Base-by-base conservation (phyloP, 2,329 filamentous ascomycete species). In the Albophoma yamanashiensis region DNA sequence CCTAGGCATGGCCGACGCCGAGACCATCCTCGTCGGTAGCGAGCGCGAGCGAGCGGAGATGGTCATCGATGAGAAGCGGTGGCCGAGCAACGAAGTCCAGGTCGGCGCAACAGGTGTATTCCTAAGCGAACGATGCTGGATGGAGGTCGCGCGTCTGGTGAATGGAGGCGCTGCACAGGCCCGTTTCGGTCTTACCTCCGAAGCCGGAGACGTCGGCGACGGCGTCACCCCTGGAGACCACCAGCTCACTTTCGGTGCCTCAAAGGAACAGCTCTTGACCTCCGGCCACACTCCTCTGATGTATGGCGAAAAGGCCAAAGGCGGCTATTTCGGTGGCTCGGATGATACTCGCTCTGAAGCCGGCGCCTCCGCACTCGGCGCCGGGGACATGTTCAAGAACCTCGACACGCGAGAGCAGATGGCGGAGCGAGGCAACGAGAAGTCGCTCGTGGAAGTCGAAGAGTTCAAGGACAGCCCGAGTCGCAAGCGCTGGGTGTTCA, bases 311-410 rank as follows among this genome's bases (percentile, higher is more conserved):
- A 91, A 92, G 71, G 82, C 82, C 61, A 83, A 87, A 62, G 87
- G 82, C 2, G 89, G 87, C 27, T 97, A 96, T 71, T 97, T 97
- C n/a, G 50, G 88, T 58, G 89, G 88, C 58, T 79, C 75, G 61
- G 92, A 96, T 61, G 94, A 99, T 70, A 80, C 87, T 9, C 91
- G 92, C 52, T 97, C 94, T 38, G 94, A 99, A 58, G 92, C 93
- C 9, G 93, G 92, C 4, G 89, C 83, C 2, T 97, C 93, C n/a
- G 92, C 91, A 7, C 89, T 96, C 70, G 89, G 92, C 56, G 89
- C 84, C 58, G 92, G 94, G 9, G 94, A 99, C 71, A 96, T 99
- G 93, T 99, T 99, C 81, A 91, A 92, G 69, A 96, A 97, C 68
- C 81, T 97, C 9, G 93, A 97, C 66, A 97, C 93, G 8, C 85